A percentile compares a stretch with the other conserved stretches of the same genome.
phyloP scores from a whole-genome alignment of 2,329 filamentous ascomycete species.

The Neopestalotiopsis sp. region DNA sequence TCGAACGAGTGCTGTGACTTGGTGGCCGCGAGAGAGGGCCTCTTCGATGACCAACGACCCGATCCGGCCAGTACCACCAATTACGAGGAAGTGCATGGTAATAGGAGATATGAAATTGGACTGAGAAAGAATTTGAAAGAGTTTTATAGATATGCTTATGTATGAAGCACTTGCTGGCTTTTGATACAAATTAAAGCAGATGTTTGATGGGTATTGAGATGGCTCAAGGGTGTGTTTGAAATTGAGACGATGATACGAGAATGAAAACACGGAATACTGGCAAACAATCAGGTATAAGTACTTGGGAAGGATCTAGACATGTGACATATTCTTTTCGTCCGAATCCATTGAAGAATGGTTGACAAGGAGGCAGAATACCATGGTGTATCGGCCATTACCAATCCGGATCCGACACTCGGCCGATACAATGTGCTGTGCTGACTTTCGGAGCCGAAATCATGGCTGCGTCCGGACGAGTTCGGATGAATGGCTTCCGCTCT shows the following conservation, averaged over 20 bases:
- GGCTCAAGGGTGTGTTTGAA: too few species aligned
- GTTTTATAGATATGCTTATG: too few species aligned
- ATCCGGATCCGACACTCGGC: background rate
- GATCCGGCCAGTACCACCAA: constrained; percentile 54
- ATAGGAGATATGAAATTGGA: too few species aligned
- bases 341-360: background rate
- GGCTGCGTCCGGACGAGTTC: background rate
- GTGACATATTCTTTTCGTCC: background rate
- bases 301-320: too few species aligned
- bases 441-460: background rate
- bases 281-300: too few species aligned
- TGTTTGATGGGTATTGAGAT: background rate
- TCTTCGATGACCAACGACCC: constrained; percentile 48
- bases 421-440: background rate
- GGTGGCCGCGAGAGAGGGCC: constrained; percentile 45
- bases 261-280: background rate
- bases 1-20: constrained; percentile 52
- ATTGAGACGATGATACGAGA: background rate
- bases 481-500: background rate
- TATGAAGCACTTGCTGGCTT: background rate
- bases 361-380: background rate
- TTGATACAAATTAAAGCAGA: background rate
- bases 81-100: constrained; percentile 50
- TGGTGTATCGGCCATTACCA: background rate
- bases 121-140: background rate